Evolutionary conservation across 306 rosid genomes (phyloP).

Genomic region (Cicer judaicum): DNA sequence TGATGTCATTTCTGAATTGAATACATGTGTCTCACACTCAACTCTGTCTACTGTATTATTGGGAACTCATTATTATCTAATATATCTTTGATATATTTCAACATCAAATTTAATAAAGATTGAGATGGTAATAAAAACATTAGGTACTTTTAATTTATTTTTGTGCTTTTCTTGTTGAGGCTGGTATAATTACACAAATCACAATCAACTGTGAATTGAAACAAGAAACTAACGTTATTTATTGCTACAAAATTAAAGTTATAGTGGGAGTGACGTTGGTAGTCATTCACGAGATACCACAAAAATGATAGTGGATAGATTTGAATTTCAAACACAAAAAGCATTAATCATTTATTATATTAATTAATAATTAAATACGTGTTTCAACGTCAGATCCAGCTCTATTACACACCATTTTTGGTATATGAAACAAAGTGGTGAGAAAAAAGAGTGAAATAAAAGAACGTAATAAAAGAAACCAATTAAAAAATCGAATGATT

Average conservation of each 20-base stretch:
- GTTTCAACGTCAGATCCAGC: conserved; percentile 33
- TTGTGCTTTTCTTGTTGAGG: conserved; percentile 32
- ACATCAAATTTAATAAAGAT: conserved; percentile 18
- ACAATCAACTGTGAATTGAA: conserved; percentile 19
- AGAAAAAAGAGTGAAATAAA: no score
- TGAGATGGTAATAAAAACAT: not conserved
- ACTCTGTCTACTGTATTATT: conserved; percentile 31
- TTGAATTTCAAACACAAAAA: conserved; percentile 24
- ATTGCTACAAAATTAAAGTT: conserved; percentile 26
- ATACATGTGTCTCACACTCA: conserved; percentile 35
- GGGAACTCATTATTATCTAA: conserved; percentile 15
- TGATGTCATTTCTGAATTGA: conserved; percentile 27
- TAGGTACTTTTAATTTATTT: conserved; percentile 23
- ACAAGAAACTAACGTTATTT: conserved; percentile 23
- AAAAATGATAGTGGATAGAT: conserved; percentile 38
- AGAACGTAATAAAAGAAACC: no score
- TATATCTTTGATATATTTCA: not conserved
- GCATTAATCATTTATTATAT: not conserved
- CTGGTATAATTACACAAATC: conserved; percentile 28
- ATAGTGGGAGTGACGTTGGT: conserved; percentile 63
- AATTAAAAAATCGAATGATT: no score
- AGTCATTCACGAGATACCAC: conserved; percentile 42
- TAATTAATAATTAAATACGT: not conserved
- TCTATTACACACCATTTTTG: no score
- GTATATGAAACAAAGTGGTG: no score